phyloP scores from a whole-genome alignment of 768 basidiomycete genomes.

The Leccinum aurantiacum region DNA sequence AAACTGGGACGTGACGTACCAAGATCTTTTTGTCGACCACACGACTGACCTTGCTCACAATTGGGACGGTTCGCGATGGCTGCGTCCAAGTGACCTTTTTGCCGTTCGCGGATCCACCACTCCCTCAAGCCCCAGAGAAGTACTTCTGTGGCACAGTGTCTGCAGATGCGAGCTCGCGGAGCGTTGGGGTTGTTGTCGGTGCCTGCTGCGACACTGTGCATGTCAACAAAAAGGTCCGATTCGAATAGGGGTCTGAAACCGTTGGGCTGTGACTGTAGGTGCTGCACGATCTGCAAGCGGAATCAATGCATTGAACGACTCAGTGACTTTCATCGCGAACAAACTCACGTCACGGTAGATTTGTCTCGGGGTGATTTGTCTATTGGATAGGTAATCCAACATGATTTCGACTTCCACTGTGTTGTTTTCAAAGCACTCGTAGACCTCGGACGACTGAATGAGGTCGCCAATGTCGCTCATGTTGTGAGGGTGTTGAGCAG shows the following conservation, averaged over 20 bases:
- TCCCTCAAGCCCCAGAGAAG: conserved; percentile 73
- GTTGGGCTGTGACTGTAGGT: conserved; percentile 59
- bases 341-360: conserved; percentile 74
- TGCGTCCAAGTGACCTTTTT: conserved; percentile 62
- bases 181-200: conserved; percentile 55
- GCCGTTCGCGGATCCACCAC: conserved; percentile 82
- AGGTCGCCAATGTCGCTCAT: conserved; percentile 70
- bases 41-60: conserved; percentile 62
- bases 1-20: conserved; percentile 41
- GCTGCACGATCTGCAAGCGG: conserved; percentile 53
- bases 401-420: conserved; percentile 80
- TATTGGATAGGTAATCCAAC: conserved; percentile 72
- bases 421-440: conserved; percentile 79
- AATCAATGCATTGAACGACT: conserved; percentile 11
- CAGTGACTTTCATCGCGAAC: not conserved
- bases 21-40: conserved; percentile 62
- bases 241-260: conserved; percentile 69
- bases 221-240: conserved; percentile 65
- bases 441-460: conserved; percentile 71
- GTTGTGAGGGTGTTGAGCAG: conserved; percentile 65
- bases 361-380: conserved; percentile 61
- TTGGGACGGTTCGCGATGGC: conserved; percentile 59
- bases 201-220: conserved; percentile 58
- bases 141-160: conserved; percentile 73
- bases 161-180: conserved; percentile 63